Base-by-base conservation (phyloP, 345 rosid genomes). In the Populus simonii region DNA sequence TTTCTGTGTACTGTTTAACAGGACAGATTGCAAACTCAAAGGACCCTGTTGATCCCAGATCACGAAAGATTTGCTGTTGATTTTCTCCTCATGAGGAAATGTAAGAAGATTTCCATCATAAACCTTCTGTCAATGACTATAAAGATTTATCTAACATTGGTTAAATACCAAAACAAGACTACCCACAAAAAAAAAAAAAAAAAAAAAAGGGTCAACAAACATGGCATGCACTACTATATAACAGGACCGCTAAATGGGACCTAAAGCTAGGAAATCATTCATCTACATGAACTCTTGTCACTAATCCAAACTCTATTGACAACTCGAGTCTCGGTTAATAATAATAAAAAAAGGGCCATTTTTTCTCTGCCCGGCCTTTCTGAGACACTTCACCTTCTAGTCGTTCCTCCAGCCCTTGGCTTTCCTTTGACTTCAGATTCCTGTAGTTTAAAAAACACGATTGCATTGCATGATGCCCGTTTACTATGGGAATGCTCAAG, bases 381-480 rank as follows among this genome's bases (percentile, higher is more conserved):
- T 12, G 53, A 23, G n/a, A 59, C 13, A 23, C 49, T 59, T 41
- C 74, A 83, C 76, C 31, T 79, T 69, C 85, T 83, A 18, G 61
- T 49, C 29, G 66, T 20, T 29, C 80, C 17, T 35, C 71, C 82
- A 9, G 22, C 78, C 20, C 95, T 86, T 5, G 97, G 99, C 83
- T 93, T 93, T 25, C 91, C 93, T 84, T 93, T 95, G 31, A 95
- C 98, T 79, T 95, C 99, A 3, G 78, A 36, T 68, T 95, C 99
- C 98, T 94, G 89, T 81, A 81, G 71, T 66, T 17, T 69, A 15
- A 49, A 39, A 49, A 66, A 35, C 29, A 61, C 43, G 9, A 53
- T 39, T 11, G 39, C 72, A 36, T 23, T 17, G 45, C 8, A 41
- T 8, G 66, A 43, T 23, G 23, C 70, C 36, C 4, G 8, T 13